Evolutionary conservation across 2,329 filamentous ascomycete species (phyloP).

Genomic region (Mycocentrospora acerina): DNA sequence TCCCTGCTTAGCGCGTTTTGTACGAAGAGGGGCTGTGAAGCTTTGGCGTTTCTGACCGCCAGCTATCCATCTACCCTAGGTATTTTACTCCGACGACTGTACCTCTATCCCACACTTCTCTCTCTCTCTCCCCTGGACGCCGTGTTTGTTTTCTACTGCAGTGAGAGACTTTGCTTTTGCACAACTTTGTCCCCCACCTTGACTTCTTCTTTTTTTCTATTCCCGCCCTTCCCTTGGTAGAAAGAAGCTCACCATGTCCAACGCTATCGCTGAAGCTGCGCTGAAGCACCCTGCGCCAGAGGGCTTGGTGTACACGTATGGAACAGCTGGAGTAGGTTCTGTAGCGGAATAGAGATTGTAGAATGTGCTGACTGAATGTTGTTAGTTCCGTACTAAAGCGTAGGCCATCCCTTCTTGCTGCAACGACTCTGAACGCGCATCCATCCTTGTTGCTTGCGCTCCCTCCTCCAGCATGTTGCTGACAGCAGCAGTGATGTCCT

Average conservation of each 20-base stretch:
- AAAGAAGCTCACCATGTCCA: conserved; percentile 25
- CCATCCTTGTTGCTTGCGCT: conserved; percentile 1
- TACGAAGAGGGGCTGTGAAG: conserved; percentile 6
- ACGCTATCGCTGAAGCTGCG: conserved; percentile 33
- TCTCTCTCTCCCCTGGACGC: too few species aligned
- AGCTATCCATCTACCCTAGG: too few species aligned
- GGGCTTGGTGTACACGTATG: conserved; percentile 42
- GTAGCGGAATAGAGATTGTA: background rate
- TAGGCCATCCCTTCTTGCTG: conserved; percentile 46
- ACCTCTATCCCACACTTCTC: too few species aligned
- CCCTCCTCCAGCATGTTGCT: conserved; percentile 27
- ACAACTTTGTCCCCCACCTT: too few species aligned
- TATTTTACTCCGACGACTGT: too few species aligned
- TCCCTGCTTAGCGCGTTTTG: conserved; percentile 3
- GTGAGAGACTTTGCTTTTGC: too few species aligned
- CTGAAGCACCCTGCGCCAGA: conserved; percentile 42
- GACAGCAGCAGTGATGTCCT: conserved; percentile 65
- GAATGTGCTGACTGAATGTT: conserved; percentile 9
- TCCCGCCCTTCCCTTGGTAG: too few species aligned
- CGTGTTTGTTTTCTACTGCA: too few species aligned
- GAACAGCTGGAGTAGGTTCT: conserved; percentile 52
- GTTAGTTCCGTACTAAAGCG: conserved; percentile 70
- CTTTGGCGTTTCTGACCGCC: too few species aligned
- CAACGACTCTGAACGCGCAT: too few species aligned
- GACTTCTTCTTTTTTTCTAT: too few species aligned